phyloP scores from a whole-genome alignment of 495 filamentous ascomycete species.

The Trichoderma virens region DNA sequence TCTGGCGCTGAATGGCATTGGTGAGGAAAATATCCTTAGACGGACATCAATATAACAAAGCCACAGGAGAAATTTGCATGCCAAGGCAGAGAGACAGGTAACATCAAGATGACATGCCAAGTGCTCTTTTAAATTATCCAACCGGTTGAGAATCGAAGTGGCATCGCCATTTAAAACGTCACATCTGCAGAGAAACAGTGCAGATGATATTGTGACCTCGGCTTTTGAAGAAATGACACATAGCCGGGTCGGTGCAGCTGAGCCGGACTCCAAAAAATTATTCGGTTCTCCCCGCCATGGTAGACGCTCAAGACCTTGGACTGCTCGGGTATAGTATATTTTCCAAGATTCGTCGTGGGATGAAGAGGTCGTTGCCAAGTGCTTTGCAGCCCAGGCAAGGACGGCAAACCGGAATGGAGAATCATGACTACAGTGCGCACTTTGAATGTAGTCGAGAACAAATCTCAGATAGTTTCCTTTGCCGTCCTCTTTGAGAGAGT shows the following conservation, averaged over 20 bases:
- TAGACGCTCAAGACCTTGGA: neutral
- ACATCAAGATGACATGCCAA: conserved; percentile 11
- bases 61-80: conserved; percentile 19
- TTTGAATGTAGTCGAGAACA: conserved; percentile 18
- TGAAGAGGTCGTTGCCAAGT: neutral
- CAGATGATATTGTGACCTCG: conserved; percentile 16
- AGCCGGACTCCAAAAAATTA: neutral
- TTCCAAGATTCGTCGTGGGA: conserved; percentile 6
- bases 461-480: conserved; percentile 17
- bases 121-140: conserved; percentile 16
- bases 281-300: neutral
- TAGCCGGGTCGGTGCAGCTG: neutral
- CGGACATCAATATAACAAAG: conserved; percentile 19
- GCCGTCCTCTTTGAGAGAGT: conserved; percentile 13
- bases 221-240: neutral
- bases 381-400: conserved; percentile 17
- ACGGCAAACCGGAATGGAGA: conserved; percentile 18
- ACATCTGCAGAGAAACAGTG: conserved; percentile 19
- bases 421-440: neutral
- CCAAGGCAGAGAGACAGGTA: conserved; percentile 16
- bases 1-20: neutral
- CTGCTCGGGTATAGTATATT: conserved; percentile 13
- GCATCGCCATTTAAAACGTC: conserved; percentile 14
- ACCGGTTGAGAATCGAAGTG: conserved; percentile 5
- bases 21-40: conserved; percentile 16